Evolutionary conservation across 805 yeast species (phyloP).

Genomic region (Blastobotrys attinorum): DNA sequence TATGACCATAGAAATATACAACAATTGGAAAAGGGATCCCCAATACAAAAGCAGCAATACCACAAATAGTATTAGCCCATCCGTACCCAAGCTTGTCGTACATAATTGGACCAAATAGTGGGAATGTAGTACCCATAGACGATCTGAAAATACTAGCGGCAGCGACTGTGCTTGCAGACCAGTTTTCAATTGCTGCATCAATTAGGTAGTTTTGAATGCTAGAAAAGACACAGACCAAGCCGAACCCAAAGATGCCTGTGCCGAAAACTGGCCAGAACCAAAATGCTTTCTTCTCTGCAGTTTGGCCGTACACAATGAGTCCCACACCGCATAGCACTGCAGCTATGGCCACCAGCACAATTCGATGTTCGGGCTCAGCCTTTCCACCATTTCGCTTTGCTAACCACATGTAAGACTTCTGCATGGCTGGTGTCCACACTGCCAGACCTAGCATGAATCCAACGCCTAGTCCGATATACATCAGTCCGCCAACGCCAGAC

Average conservation of each 20-base stretch:
- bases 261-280: constrained; percentile 64
- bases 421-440: constrained; percentile 41
- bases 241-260: constrained; percentile 49
- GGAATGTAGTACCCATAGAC: constrained; percentile 60
- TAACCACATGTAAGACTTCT: constrained; percentile 32
- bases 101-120: constrained; percentile 54
- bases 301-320: constrained; percentile 66
- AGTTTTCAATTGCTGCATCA: constrained; percentile 54
- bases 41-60: constrained; percentile 44
- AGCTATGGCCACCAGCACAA: constrained; percentile 40
- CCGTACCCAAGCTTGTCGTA: constrained; percentile 52
- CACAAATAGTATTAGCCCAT: constrained; percentile 65
- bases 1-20: constrained; percentile 49
- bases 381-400: constrained; percentile 42
- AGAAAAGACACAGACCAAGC: constrained; percentile 57
- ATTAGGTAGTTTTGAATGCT: constrained; percentile 61
- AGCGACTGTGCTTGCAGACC: constrained; percentile 61
- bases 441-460: constrained; percentile 46
- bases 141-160: constrained; percentile 65
- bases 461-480: constrained; percentile 50
- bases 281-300: constrained; percentile 45
- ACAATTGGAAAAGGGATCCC: constrained; percentile 61
- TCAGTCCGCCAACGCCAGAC: constrained; percentile 45
- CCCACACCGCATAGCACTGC: constrained; percentile 53
- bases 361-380: constrained; percentile 52